Base-by-base conservation (phyloP, 106 monocot species). In the Dendrobium nobile region DNA sequence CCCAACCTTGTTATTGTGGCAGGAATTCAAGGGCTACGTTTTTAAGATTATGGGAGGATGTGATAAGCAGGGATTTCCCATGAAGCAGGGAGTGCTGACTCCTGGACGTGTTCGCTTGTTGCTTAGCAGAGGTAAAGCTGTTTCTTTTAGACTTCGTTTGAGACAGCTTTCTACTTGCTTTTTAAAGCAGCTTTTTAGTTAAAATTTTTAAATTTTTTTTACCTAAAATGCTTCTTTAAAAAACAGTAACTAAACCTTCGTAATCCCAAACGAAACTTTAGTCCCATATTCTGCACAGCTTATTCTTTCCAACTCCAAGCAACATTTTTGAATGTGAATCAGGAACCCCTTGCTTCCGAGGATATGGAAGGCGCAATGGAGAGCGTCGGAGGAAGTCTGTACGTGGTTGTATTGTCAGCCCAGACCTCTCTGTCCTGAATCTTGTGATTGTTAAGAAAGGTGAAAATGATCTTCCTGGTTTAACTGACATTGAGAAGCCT, bases 51-150 rank as follows among this genome's bases (percentile, higher is more conserved):
- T 81, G 74, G 89, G 92, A 77, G 92, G 92, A 20, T 92, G 89
- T 72, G 92, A 92, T 54, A 92, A 92, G 51, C 92, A 92, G 73
- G 92, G 92, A 2, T 92, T 92, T 61, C 92, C 92, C 42, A 92
- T 92, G 92, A 92, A 92, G 84, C 92, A 92, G 87, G 92, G 92
- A 80, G 92, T 92, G 1, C 79, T 92, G 9, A 92, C 92, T 68
- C 82, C 92, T 80, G 92, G 92, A 1, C 89, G 92, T 72, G 92
- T 92, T 15, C 89, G 92, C 58, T 84, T 92, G 22, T 54, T 92
- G 72, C 80, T 92, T 33, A 84, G 84, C 73, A 84, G 92, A 89
- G 92, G 92, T 44, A 82, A 80, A 13, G 3, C 0, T 51, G 16
- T 13, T 13, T 37, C 37, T 37, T 37, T 37, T 31, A 28, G 28